Percentiles rank a stretch among this genome's conserved stretches.
These are phyloP conservation scores for Trametes polyzona DNA, from an alignment of 1,284 basidiomycete genomes.

Conservation along the genomic window DNA sequence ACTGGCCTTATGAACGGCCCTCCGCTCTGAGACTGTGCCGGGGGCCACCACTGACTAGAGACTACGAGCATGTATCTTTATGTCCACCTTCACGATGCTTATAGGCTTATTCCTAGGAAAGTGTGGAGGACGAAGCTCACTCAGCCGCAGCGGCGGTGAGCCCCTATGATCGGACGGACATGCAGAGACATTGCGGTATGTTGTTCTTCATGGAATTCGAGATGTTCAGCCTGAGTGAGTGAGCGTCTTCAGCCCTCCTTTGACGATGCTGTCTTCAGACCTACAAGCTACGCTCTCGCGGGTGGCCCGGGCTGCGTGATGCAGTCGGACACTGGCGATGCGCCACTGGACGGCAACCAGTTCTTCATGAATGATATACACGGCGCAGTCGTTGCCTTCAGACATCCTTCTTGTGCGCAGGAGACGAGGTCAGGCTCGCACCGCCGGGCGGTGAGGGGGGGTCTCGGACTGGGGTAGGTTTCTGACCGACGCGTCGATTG, in stretches of 20 bases:
- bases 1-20: not conserved
- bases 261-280: not conserved
- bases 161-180: not conserved
- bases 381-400: too few relatives aligned
- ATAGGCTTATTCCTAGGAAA: not conserved
- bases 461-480: not conserved
- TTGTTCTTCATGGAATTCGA: not conserved
- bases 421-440: not conserved
- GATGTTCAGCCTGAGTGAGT: not conserved
- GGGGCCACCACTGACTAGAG: too few relatives aligned
- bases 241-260: not conserved
- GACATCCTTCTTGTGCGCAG: too few relatives aligned
- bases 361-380: not conserved
- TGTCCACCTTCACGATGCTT: not conserved
- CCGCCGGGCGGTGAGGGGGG: not conserved
- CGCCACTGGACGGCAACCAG: not conserved
- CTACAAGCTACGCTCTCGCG: too few relatives aligned
- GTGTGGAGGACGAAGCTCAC: not conserved
- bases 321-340: not conserved
- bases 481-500: not conserved
- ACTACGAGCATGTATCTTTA: too few relatives aligned
- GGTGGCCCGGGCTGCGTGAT: too few relatives aligned
- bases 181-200: slow-evolving; percentile 1
- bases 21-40: not conserved
- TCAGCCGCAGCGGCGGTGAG: slow-evolving; percentile 2